Percentiles rank a stretch among this genome's conserved stretches.
Conservation (phyloP, 2,329 filamentous ascomycete genomes). For the Apiospora pterosperma region DNA sequence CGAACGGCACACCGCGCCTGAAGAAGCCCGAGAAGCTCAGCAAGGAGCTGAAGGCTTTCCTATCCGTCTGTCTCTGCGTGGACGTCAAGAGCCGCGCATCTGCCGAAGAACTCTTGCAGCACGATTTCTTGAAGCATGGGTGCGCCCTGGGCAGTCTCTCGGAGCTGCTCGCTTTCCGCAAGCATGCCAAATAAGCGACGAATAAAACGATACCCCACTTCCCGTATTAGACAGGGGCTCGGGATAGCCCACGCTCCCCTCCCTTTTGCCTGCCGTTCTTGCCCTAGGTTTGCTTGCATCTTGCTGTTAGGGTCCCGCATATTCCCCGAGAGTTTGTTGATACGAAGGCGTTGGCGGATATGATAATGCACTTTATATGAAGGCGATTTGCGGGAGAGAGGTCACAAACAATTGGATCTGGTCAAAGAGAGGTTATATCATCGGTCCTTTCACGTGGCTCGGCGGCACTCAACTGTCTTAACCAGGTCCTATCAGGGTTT, state of each 20-base stretch:
- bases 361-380: not conserved
- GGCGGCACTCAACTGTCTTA: not conserved
- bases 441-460: not conserved
- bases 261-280: not conserved
- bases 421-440: not conserved
- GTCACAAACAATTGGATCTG: not conserved
- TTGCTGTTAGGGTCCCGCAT: not conserved
- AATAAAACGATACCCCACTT: constrained; percentile 10
- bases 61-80: constrained; percentile 93
- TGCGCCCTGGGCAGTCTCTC: constrained; percentile 80
- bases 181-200: constrained; percentile 56
- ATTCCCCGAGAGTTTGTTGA: constrained; percentile 1
- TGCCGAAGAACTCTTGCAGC: constrained; percentile 80
- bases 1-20: constrained; percentile 90
- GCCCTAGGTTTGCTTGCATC: not conserved
- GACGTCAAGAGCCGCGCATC: constrained; percentile 94
- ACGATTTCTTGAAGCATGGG: constrained; percentile 92
- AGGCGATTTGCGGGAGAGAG: not conserved
- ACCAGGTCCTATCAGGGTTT: not conserved
- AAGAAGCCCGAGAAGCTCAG: constrained; percentile 98
- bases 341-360: not conserved
- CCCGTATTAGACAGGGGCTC: not conserved
- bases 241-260: no score
- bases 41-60: constrained; percentile 96
- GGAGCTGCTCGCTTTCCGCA: constrained; percentile 85